These are phyloP conservation scores for Tilletia setariae DNA, from an alignment of 1,284 basidiomycete species.

Conservation along the genomic window DNA sequence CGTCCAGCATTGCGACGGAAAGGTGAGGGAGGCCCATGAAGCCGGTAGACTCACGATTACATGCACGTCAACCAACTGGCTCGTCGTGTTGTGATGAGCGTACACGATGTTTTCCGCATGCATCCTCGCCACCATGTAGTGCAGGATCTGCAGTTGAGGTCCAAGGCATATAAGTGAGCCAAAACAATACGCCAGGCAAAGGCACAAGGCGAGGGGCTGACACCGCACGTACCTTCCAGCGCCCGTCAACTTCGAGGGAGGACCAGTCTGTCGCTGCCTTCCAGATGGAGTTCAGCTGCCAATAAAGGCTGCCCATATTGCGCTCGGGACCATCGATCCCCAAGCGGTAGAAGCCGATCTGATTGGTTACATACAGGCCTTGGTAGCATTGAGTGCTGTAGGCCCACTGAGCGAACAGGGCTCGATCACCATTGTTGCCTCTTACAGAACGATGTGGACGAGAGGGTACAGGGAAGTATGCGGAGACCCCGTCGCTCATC, in stretches of 20 bases:
- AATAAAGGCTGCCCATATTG: conserved; percentile 65
- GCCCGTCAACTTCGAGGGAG: conserved; percentile 63
- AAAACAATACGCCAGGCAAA: neutral
- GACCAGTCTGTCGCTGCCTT: conserved; percentile 64
- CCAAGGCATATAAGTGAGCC: neutral
- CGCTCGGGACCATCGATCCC: conserved; percentile 64
- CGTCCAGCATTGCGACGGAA: no score
- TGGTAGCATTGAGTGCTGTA: conserved; percentile 36
- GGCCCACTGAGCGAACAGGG: conserved; percentile 19
- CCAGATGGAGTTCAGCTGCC: conserved; percentile 70
- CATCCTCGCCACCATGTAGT: conserved; percentile 59
- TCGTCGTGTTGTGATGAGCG: conserved; percentile 61
- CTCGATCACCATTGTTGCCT: neutral
- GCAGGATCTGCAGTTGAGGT: conserved; percentile 10
- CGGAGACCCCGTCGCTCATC: conserved; percentile 61
- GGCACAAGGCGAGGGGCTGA: no score
- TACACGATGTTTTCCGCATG: conserved; percentile 62
- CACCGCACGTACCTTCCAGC: conserved; percentile 62
- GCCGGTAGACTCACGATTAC: conserved; percentile 55
- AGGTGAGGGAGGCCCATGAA: no score
- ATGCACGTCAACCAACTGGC: conserved; percentile 61
- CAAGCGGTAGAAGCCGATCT: conserved; percentile 66
- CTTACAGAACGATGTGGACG: neutral
- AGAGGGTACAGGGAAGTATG: conserved; percentile 43
- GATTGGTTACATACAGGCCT: conserved; percentile 55